Base-by-base conservation (phyloP, 169 alveolate genomes). In the Cryptosporidium muris region DNA sequence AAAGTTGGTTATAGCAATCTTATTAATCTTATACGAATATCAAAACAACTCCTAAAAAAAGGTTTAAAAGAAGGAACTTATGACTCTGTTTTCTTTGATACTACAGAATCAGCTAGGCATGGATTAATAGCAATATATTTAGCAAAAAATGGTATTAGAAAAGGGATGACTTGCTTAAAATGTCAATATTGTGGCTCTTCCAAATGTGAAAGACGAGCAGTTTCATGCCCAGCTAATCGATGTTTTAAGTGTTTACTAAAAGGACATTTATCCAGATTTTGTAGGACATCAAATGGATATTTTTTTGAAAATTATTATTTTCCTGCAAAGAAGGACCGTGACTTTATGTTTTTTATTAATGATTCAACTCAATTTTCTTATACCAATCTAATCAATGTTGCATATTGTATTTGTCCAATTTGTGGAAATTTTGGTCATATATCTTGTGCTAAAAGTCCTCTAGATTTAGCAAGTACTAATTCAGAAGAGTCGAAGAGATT, bases 111-210 rank as follows among this genome's bases (percentile, higher is more conserved):
- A 38, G 34, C 85, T 3, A 74, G 85, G 37, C 43, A 12, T 40
- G 85, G 85, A 5, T 48, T 58, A 56, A 74, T 74, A n/a, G 60
- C 56, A 34, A 25, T 56, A 8, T 74, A 74, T 25, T 42, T 74
- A 47, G 36, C 47, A 58, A 74, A 66, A 56, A 74, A 74, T 74
- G 85, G 85, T 0, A 56, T 58, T 14, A 74, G 45, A 60, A 74
- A 74, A n/a, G 48, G 85, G 36, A 60, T 43, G 45, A 56, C 4
- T 2, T 43, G 14, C 42, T 38, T 37, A 11, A 74, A 68, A 42
- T 74, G 85, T 52, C 85, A 74, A 47, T 74, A 34, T 62, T 74
- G 85, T 74, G 85, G 85, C 9, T 74, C 74, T 53, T 60, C 85
- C 34, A 74, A 74, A 43, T 74, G 85, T 48, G 67, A 58, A 34